Evolutionary conservation across 179 eudicot species (phyloP).

Genomic region (Heliamphora pulchella): DNA sequence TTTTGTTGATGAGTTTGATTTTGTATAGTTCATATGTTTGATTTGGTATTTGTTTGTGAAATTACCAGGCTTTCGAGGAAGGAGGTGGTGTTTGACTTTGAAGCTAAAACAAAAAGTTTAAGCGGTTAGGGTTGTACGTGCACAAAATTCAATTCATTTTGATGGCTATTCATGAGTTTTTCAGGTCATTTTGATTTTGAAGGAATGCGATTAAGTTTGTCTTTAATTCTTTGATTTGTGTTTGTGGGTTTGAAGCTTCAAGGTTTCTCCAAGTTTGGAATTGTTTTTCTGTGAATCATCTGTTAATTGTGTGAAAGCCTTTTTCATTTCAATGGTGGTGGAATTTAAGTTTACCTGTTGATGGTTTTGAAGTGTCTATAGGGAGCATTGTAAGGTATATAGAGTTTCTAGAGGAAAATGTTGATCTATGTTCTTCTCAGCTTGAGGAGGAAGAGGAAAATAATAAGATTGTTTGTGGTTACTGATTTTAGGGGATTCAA

Average conservation of each 20-base stretch:
- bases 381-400: conserved; percentile 18
- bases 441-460: conserved; percentile 15
- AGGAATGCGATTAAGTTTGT: background rate
- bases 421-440: conserved; percentile 13
- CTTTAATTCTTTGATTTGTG: background rate
- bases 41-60: conserved; percentile 8
- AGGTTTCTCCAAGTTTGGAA: conserved; percentile 12
- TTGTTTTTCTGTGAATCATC: conserved; percentile 14
- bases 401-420: conserved; percentile 14
- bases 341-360: conserved; percentile 22
- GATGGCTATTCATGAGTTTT: background rate
- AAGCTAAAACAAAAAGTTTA: conserved; percentile 15
- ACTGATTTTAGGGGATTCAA: conserved; percentile 13
- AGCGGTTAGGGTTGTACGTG: background rate
- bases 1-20: no score
- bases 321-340: conserved; percentile 16
- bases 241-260: conserved; percentile 7
- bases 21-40: background rate
- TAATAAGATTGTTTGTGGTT: conserved; percentile 15
- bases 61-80: conserved; percentile 21
- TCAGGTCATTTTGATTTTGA: background rate
- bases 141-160: background rate
- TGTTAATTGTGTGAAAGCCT: no score
- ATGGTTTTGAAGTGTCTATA: conserved; percentile 31
- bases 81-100: conserved; percentile 20